Evolutionary conservation across 164 flowering plant genomes (phyloP), one percentile per base, ranked within the genome.

Genomic region (Annona cherimola): DNA sequence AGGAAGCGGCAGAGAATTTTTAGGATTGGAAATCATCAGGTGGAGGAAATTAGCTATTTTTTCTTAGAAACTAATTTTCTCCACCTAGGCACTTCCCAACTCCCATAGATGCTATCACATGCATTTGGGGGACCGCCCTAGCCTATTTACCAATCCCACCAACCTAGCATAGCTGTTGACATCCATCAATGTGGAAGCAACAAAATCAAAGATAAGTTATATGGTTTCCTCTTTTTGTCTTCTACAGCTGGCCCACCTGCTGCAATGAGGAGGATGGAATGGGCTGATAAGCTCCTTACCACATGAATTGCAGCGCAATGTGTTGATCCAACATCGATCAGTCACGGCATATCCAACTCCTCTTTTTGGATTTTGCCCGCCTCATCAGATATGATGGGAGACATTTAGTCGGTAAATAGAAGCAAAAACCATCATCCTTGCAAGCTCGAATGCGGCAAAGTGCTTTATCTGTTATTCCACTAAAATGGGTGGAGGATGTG

Each of bases 261-360:
- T 93, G 94, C 11, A 94, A 97, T n/a, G 94, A 93, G 72, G 98
- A 93, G 81, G 98, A 93, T 82, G 98, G 81, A 97, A 93, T 82
- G 98, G 92, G 5, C 77, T 93, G 81, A 95, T 89, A 71, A 83
- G 85, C 74, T 42, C 63, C 14, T 50, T 16, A 7, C 14, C 57
- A 9, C 63, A n/a, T 61, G 63, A 61, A n/a, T n/a, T 61, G 6
- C 63, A 61, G 63, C 42, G 43, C 39, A 65, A 42, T 40, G 42
- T 40, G 39, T 4, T 4, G 39, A 65, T 65, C 67, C 1, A n/a
- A 65, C 43, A 65, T 18, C 35, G 35, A 26, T 26, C 63, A n/a
- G 63, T 61, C 19, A 4, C 8, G 19, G 63, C 63, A 61, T 18
- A n/a, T 67, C 69, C 7, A n/a, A 69, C 16, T 14, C 35, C 35